These are phyloP conservation scores for Coniochaeta hoffmannii DNA, from an alignment of 2,329 filamentous ascomycete species.

Conservation along the genomic window DNA sequence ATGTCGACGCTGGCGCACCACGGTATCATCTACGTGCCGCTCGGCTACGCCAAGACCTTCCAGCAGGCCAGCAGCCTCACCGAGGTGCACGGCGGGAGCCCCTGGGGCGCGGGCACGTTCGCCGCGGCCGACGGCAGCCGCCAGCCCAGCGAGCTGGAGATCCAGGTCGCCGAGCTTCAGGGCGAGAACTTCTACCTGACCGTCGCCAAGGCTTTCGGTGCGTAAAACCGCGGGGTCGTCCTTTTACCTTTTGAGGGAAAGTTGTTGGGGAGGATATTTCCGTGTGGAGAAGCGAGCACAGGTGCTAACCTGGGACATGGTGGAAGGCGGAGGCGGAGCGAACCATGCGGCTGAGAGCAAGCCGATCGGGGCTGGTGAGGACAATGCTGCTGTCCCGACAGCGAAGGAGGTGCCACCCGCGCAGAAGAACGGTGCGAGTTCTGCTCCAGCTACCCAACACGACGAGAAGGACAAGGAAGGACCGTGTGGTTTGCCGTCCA, in stretches of 20 bases:
- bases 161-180: constrained; percentile 73
- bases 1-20: constrained; percentile 88
- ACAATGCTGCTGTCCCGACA: neutral
- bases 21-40: constrained; percentile 92
- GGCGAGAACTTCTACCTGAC: constrained; percentile 78
- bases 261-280: neutral
- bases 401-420: neutral
- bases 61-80: constrained; percentile 58
- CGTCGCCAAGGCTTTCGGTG: constrained; percentile 59
- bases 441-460: neutral
- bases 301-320: constrained; percentile 3
- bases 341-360: neutral
- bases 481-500: constrained; percentile 69
- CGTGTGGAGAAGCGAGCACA: neutral
- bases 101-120: constrained; percentile 95
- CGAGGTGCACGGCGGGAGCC: constrained; percentile 78
- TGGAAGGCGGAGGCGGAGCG: neutral
- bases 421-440: neutral
- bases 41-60: constrained; percentile 84
- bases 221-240: constrained; percentile 41
- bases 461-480: constrained; percentile 45
- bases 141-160: constrained; percentile 67
- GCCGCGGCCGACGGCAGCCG: constrained; percentile 72
- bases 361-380: neutral
- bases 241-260: neutral